Percentiles rank a stretch among this genome's conserved stretches.
Evolutionary conservation across 768 basidiomycete species (phyloP).

Genomic region (Omphalotus guepiniiformis): DNA sequence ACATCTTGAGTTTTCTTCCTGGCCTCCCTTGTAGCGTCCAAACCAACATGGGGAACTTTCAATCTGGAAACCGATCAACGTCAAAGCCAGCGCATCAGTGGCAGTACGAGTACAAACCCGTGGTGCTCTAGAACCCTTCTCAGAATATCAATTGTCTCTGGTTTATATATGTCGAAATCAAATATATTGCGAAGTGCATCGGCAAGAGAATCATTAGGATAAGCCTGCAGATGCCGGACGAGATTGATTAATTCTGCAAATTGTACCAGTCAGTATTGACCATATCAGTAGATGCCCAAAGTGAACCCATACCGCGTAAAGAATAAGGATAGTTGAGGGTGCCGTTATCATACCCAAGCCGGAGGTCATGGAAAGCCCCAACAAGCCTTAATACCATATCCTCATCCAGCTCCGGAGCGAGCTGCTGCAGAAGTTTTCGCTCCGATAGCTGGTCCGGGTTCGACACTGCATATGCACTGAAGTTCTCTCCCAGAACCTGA

Average conservation of each 20-base stretch:
- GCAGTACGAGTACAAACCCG: constrained; percentile 36
- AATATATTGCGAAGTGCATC: constrained; percentile 60
- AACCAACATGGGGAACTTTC: constrained; percentile 47
- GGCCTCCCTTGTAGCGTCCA: constrained; percentile 54
- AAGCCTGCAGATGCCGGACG: constrained; percentile 58
- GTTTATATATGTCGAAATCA: constrained; percentile 66
- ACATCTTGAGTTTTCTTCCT: constrained; percentile 51
- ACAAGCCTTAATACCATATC: constrained; percentile 55
- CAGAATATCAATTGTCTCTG: constrained; percentile 59
- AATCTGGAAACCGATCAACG: constrained; percentile 29
- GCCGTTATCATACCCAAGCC: constrained; percentile 54
- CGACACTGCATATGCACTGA: constrained; percentile 60
- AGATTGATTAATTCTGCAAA: constrained; percentile 59
- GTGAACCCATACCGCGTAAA: constrained; percentile 44
- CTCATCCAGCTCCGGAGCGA: constrained; percentile 56
- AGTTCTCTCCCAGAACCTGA: constrained; percentile 67
- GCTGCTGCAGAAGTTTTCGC: constrained; percentile 50
- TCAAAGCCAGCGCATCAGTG: background rate
- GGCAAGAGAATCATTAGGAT: constrained; percentile 54
- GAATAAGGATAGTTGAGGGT: constrained; percentile 65
- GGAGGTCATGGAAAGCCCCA: constrained; percentile 59
- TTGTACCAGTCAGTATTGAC: background rate
- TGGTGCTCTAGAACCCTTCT: constrained; percentile 54
- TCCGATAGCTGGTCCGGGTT: constrained; percentile 70
- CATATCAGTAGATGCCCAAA: background rate